Conservation (phyloP, 2,329 filamentous ascomycete genomes). For the Colletotrichum kahawae region DNA sequence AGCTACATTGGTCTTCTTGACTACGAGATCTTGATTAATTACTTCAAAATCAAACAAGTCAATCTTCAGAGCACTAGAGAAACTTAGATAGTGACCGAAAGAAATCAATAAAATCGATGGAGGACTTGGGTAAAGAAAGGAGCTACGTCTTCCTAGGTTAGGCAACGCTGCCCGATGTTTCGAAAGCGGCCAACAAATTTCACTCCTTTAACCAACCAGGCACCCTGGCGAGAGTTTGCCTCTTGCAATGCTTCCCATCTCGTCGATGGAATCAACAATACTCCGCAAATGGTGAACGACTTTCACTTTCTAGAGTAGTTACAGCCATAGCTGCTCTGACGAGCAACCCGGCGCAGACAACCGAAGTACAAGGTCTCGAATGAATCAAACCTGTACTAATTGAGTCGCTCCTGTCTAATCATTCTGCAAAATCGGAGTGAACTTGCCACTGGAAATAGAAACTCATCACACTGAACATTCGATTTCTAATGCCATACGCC, state of each 20-base stretch:
- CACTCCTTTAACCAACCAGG: too few relatives aligned
- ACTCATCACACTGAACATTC: background rate
- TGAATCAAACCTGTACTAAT: background rate
- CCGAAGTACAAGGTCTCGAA: background rate
- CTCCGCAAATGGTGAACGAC: fast-evolving
- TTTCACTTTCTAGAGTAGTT: background rate
- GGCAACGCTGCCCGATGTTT: too few relatives aligned
- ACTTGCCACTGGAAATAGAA: background rate
- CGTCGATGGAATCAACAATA: background rate
- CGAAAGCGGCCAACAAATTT: too few relatives aligned
- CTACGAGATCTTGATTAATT: too few relatives aligned
- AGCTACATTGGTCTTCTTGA: too few relatives aligned
- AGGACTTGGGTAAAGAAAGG: too few relatives aligned
- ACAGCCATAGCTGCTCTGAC: background rate
- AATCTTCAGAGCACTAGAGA: too few relatives aligned
- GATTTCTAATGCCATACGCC: background rate
- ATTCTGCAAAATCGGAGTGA: background rate
- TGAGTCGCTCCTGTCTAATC: background rate
- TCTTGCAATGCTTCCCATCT: background rate
- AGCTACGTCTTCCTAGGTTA: too few relatives aligned
- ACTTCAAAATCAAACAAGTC: too few relatives aligned
- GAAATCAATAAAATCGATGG: too few relatives aligned
- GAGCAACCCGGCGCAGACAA: background rate
- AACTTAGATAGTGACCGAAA: too few relatives aligned
- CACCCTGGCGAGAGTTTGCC: too few relatives aligned